phyloP scores from a whole-genome alignment of 2,329 filamentous ascomycete species.

The Colletotrichum ledebouriae region DNA sequence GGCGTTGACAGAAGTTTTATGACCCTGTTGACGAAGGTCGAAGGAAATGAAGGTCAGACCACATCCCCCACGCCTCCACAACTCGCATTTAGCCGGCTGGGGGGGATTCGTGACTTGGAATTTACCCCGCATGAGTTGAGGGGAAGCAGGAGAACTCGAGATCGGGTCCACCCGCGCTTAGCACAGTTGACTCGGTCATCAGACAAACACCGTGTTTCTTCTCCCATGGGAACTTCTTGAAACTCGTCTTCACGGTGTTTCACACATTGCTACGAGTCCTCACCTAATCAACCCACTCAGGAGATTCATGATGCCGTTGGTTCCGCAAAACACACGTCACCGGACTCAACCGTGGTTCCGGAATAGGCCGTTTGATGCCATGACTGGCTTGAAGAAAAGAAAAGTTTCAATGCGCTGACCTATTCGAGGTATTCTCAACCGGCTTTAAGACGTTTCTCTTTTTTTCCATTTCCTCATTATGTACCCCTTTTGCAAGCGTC shows the following conservation, averaged over 20 bases:
- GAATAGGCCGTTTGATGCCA: no score
- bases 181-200: neutral
- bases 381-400: neutral
- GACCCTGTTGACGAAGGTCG: neutral
- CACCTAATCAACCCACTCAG: neutral
- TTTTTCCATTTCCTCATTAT: neutral
- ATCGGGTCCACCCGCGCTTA: neutral
- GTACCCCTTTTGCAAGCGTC: neutral
- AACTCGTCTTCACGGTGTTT: neutral
- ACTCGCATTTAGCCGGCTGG: conserved; percentile 37
- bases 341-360: no score
- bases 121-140: conserved; percentile 36
- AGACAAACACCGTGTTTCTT: neutral
- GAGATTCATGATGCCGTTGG: neutral
- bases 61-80: conserved; percentile 38
- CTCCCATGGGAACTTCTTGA: neutral
- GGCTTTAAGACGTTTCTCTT: neutral
- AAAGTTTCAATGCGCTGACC: neutral
- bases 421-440: neutral
- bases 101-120: conserved; percentile 29
- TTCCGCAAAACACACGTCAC: neutral
- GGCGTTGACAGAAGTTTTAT: neutral
- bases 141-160: conserved; percentile 20
- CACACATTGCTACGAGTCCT: neutral
- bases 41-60: neutral